These are phyloP conservation scores for Glebionis coronaria DNA, from an alignment of 129 eudicot genomes.

Conservation along the genomic window DNA sequence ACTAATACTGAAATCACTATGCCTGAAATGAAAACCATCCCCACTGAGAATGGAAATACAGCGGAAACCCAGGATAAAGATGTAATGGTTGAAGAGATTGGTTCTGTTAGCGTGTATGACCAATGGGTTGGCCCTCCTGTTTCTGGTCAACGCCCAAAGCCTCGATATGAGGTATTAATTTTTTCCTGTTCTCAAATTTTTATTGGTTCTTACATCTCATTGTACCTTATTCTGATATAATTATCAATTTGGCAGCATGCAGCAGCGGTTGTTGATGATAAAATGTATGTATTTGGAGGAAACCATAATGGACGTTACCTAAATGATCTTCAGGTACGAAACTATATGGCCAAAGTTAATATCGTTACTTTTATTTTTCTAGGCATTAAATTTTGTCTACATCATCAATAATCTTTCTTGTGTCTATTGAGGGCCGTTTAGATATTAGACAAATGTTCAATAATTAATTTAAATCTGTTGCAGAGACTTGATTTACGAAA, in stretches of 20 bases:
- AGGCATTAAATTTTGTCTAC: neutral
- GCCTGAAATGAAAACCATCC: slow-evolving; percentile 62
- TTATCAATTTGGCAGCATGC: slow-evolving; percentile 65
- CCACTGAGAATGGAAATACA: slow-evolving; percentile 64
- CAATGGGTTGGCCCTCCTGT: slow-evolving; percentile 90
- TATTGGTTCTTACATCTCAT: neutral
- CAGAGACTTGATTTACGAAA: slow-evolving; percentile 80
- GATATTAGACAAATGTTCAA: too few relatives aligned
- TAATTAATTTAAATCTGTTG: slow-evolving; percentile 27
- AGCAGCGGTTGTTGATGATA: slow-evolving; percentile 91
- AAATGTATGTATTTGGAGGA: slow-evolving; percentile 96
- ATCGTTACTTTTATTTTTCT: neutral
- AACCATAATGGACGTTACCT: slow-evolving; percentile 98
- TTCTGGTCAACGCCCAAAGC: slow-evolving; percentile 81
- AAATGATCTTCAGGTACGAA: slow-evolving; percentile 91
- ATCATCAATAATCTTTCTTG: slow-evolving; percentile 1
- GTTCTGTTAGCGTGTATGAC: slow-evolving; percentile 73
- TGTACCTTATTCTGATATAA: slow-evolving; percentile 2
- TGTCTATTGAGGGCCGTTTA: neutral
- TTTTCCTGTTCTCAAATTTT: slow-evolving; percentile 2
- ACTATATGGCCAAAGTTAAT: slow-evolving; percentile 16
- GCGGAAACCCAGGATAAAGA: slow-evolving; percentile 83
- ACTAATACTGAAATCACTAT: slow-evolving; percentile 49
- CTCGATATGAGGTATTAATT: slow-evolving; percentile 79
- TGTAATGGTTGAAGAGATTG: slow-evolving; percentile 68